These are phyloP conservation scores for Cystobasidiaceae sp. DNA, from an alignment of 1,284 basidiomycete genomes.

Conservation along the genomic window DNA sequence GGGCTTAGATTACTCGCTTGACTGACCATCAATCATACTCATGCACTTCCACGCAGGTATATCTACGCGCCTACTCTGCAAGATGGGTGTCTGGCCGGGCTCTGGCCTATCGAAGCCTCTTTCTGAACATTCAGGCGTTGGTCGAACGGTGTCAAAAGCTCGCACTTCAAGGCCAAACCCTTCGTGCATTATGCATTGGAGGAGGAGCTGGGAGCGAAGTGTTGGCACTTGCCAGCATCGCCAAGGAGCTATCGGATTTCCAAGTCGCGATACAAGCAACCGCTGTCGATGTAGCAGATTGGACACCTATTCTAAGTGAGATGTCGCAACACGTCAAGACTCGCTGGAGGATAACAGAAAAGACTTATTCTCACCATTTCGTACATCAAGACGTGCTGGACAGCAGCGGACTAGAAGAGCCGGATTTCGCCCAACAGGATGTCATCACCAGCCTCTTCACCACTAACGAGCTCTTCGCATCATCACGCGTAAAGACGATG, in stretches of 20 bases:
- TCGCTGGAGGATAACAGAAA: slow-evolving; percentile 40
- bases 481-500: slow-evolving; percentile 48
- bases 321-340: slow-evolving; percentile 36
- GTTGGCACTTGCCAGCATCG: slow-evolving; percentile 46
- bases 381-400: slow-evolving; percentile 44
- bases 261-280: slow-evolving; percentile 23
- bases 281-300: slow-evolving; percentile 46
- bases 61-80: slow-evolving; percentile 45
- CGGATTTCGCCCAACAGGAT: slow-evolving; percentile 32
- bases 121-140: slow-evolving; percentile 22
- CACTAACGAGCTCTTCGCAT: slow-evolving; percentile 49
- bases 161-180: not conserved
- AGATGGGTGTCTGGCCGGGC: slow-evolving; percentile 50
- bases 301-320: slow-evolving; percentile 42
- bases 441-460: slow-evolving; percentile 50
- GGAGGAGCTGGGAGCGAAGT: slow-evolving; percentile 50
- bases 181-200: slow-evolving; percentile 39
- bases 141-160: not conserved
- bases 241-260: slow-evolving; percentile 33
- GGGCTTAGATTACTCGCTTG: not conserved
- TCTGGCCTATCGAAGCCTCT: slow-evolving; percentile 43
- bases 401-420: not conserved
- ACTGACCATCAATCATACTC: not conserved
- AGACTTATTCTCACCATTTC: slow-evolving; percentile 39
- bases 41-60: not conserved